Conservation (phyloP, 129 eudicot genomes). For the Chrysanthemum lavandulifolium region DNA sequence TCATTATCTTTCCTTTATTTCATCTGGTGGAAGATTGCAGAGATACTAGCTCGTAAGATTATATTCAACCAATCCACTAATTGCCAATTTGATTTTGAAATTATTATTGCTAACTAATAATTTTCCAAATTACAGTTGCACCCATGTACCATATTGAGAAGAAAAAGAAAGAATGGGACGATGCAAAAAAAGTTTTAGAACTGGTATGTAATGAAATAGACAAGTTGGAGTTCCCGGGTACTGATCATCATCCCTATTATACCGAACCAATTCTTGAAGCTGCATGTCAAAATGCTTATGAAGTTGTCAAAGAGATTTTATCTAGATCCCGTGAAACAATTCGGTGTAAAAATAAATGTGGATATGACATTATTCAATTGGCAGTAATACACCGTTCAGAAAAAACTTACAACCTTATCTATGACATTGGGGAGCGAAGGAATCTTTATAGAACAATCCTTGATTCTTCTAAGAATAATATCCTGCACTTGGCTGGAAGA, state of each 20-base stretch:
- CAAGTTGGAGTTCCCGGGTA: not conserved
- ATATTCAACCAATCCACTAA: not conserved
- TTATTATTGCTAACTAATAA: not conserved
- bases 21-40: not conserved
- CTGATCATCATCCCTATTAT: not conserved
- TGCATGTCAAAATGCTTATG: slow-evolving; percentile 8
- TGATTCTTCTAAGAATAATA: slow-evolving; percentile 4
- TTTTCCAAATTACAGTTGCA: not conserved
- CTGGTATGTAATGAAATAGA: not conserved
- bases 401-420: slow-evolving; percentile 17
- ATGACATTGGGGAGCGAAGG: slow-evolving; percentile 13
- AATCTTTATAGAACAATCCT: not conserved
- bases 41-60: not conserved
- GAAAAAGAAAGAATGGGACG: not conserved
- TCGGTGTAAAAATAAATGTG: not conserved
- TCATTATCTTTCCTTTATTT: not conserved
- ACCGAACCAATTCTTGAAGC: slow-evolving; percentile 12
- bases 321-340: slow-evolving; percentile 9
- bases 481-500: slow-evolving; percentile 17
- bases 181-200: not conserved
- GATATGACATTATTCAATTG: slow-evolving; percentile 7
- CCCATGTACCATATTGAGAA: not conserved
- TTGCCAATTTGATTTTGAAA: not conserved
- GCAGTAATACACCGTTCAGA: slow-evolving; percentile 15
- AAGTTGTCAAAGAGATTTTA: slow-evolving; percentile 18